Conservation (phyloP, 805 yeast species). For the Lipomyces yamanashiensis region DNA sequence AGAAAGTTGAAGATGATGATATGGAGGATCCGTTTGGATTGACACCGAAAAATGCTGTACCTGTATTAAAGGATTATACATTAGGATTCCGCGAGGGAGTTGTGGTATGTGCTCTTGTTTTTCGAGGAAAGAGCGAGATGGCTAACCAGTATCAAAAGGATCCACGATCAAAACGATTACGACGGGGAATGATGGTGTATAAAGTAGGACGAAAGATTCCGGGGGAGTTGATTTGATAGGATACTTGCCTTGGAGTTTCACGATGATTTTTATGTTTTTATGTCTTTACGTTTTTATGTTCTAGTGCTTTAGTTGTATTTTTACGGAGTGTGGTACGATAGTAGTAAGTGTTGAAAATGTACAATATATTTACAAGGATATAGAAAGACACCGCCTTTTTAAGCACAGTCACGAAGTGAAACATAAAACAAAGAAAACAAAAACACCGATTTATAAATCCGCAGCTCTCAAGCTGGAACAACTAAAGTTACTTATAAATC, state of each 20-base stretch:
- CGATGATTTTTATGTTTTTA: no score
- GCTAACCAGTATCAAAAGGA: slow-evolving; percentile 6
- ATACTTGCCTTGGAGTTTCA: neutral
- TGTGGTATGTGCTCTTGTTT: slow-evolving; percentile 14
- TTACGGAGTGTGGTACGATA: no score
- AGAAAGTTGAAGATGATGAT: slow-evolving; percentile 8
- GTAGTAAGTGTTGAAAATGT: no score
- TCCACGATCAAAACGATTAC: slow-evolving; percentile 23
- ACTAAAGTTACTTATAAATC: no score
- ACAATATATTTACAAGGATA: no score
- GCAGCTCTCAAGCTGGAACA: no score
- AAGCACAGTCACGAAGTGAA: no score
- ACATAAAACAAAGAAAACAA: no score
- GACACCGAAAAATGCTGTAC: slow-evolving; percentile 24
- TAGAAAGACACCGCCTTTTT: no score
- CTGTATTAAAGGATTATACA: slow-evolving; percentile 24
- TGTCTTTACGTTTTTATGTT: no score
- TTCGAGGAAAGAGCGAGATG: neutral
- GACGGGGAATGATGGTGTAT: slow-evolving; percentile 25
- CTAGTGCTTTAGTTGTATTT: no score
- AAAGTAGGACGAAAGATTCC: slow-evolving; percentile 34
- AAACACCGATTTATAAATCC: no score
- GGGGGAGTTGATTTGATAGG: slow-evolving; percentile 7
- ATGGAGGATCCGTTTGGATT: slow-evolving; percentile 26
- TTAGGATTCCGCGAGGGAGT: slow-evolving; percentile 33